Conservation (phyloP, 352 stramenopile species). For the Phytopythium boreale region DNA sequence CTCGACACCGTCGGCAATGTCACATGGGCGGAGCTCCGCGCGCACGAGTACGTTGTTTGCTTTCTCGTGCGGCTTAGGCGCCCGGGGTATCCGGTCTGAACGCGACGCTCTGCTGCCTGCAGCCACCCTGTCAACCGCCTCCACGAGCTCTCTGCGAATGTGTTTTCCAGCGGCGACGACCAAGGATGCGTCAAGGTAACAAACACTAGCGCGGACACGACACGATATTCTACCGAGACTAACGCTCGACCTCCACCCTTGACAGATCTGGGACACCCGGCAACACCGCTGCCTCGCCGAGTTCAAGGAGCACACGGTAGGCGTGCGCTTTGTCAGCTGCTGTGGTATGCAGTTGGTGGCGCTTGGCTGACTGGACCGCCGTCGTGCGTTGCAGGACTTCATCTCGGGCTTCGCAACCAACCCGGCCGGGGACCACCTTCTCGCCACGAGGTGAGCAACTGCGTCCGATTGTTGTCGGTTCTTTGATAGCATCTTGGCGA, state of each 20-base stretch:
- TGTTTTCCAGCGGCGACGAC: conserved; percentile 80
- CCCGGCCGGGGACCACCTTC: conserved; percentile 75
- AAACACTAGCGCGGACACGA: neutral
- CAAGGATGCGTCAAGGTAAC: conserved; percentile 69
- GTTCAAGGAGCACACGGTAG: conserved; percentile 91
- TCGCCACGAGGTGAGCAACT: conserved; percentile 62
- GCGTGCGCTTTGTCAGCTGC: conserved; percentile 2
- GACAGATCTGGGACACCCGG: conserved; percentile 78
- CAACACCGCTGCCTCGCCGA: conserved; percentile 81
- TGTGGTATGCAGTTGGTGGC: conserved; percentile 1
- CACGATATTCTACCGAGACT: neutral
- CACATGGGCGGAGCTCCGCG: conserved; percentile 76
- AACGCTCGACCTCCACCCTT: neutral
- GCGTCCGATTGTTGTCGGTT: neutral
- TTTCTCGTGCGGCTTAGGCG: neutral
- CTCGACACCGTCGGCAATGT: conserved; percentile 77
- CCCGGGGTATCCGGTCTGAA: neutral
- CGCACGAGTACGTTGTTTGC: conserved; percentile 58
- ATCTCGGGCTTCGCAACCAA: conserved; percentile 92
- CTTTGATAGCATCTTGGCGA: too few relatives aligned
- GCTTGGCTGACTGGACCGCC: neutral
- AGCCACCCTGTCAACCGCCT: conserved; percentile 73
- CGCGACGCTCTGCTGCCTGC: neutral
- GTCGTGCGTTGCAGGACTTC: conserved; percentile 73
- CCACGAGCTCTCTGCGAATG: conserved; percentile 62